phyloP scores from a whole-genome alignment of 768 basidiomycete species.

The Leccinellum albellum region DNA sequence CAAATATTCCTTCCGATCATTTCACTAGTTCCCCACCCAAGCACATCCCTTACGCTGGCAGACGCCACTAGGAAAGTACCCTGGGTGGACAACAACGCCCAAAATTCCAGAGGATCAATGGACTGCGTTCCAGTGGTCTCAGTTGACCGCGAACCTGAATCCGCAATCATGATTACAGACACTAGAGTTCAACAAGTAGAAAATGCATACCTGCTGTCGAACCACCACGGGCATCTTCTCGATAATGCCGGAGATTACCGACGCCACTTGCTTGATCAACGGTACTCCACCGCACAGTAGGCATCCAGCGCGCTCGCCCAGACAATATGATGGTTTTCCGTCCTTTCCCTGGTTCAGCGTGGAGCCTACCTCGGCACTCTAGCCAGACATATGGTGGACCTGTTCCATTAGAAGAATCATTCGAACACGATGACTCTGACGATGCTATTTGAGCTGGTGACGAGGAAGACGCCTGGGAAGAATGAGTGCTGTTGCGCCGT shows the following conservation, averaged over 20 bases:
- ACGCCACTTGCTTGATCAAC: conserved; percentile 48
- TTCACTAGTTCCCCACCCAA: conserved; percentile 59
- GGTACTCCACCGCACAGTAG: conserved; percentile 55
- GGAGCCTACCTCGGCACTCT: conserved; percentile 83
- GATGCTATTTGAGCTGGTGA: neutral
- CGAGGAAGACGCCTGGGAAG: conserved; percentile 1
- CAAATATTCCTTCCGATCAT: conserved; percentile 46
- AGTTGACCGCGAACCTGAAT: conserved; percentile 5
- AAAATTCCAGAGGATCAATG: conserved; percentile 39
- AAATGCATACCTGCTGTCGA: conserved; percentile 24
- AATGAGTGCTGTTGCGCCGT: neutral
- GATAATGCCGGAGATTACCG: neutral
- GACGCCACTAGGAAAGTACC: conserved; percentile 52
- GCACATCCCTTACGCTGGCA: conserved; percentile 51
- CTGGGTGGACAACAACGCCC: conserved; percentile 46
- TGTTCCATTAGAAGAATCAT: neutral
- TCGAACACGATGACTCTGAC: neutral
- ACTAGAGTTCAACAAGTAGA: neutral
- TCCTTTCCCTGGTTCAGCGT: conserved; percentile 91
- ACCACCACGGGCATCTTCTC: neutral
- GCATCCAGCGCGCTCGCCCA: conserved; percentile 71
- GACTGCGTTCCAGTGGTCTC: neutral
- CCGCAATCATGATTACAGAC: neutral
- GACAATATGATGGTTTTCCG: conserved; percentile 91
- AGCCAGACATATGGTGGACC: conserved; percentile 73